A percentile compares a stretch with the other conserved stretches of the same genome.
phyloP scores from a whole-genome alignment of 208 protist genomes.

The Porcisia deanei region DNA sequence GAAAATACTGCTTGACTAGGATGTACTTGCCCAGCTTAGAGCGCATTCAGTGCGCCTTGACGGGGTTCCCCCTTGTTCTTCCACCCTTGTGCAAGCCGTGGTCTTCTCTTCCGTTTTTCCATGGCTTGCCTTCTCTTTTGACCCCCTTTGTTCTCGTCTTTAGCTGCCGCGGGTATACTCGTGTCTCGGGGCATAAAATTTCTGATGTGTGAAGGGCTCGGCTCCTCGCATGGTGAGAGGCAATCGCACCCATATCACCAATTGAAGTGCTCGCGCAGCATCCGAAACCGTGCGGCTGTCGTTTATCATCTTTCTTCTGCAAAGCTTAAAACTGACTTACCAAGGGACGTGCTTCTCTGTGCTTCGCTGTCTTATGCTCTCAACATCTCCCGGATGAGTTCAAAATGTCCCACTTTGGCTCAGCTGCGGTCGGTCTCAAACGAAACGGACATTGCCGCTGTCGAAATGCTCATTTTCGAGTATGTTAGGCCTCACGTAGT shows the following conservation, averaged over 20 bases:
- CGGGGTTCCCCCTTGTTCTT: background rate
- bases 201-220: background rate
- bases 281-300: conserved; percentile 27
- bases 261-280: conserved; percentile 23
- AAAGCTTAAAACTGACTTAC: conserved; percentile 13
- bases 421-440: conserved; percentile 12
- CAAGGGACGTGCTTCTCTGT: conserved; percentile 33
- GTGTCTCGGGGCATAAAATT: background rate
- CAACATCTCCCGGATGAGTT: conserved; percentile 55
- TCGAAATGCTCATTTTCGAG: conserved; percentile 70
- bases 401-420: conserved; percentile 6
- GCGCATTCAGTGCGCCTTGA: background rate
- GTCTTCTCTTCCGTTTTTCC: background rate
- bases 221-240: background rate
- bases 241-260: conserved; percentile 5
- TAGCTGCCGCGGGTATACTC: background rate
- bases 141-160: background rate
- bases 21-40: background rate
- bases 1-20: background rate
- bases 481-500: conserved; percentile 59
- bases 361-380: conserved; percentile 67
- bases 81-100: background rate
- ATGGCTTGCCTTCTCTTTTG: conserved; percentile 7
- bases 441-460: conserved; percentile 56
- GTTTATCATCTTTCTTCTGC: conserved; percentile 25